A percentile compares a stretch with the other conserved stretches of the same genome.
phyloP scores from a whole-genome alignment of 2,329 filamentous ascomycete genomes.

The Neofusicoccum sp. region DNA sequence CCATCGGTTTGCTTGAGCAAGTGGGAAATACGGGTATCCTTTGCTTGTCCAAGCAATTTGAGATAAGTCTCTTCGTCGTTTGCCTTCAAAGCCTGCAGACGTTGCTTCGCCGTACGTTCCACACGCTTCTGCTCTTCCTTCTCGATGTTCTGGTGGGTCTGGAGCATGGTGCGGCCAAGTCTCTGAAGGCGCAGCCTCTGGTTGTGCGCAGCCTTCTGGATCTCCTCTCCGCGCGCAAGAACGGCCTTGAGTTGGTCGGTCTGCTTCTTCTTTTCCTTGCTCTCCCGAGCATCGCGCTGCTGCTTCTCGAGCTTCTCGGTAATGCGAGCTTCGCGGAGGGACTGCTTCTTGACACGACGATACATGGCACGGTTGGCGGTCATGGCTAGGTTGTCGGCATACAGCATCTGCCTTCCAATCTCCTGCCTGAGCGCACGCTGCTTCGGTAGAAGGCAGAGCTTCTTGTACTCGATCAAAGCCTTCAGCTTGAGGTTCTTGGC shows the following conservation, averaged over 20 bases:
- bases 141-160: constrained; percentile 92
- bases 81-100: constrained; percentile 96
- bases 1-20: constrained; percentile 95
- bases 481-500: constrained; percentile 70
- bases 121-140: constrained; percentile 99
- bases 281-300: constrained; percentile 92
- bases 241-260: constrained; percentile 87
- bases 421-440: constrained; percentile 82
- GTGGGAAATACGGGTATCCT: constrained; percentile 98
- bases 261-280: constrained; percentile 97
- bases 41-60: constrained; percentile 95
- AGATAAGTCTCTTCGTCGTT: constrained; percentile 99
- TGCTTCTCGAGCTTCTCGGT: constrained; percentile 99
- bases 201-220: constrained; percentile 64
- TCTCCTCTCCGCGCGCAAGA: constrained; percentile 74
- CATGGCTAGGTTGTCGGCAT: constrained; percentile 95
- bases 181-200: constrained; percentile 78
- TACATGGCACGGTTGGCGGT: constrained; percentile 90
- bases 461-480: constrained; percentile 93
- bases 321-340: constrained; percentile 87
- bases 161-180: constrained; percentile 82
- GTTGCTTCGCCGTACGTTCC: constrained; percentile 96
- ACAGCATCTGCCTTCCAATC: constrained; percentile 87
- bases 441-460: constrained; percentile 80
- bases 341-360: constrained; percentile 96